A percentile compares a stretch with the other conserved stretches of the same genome.
Evolutionary conservation across 2,329 filamentous ascomycete species (phyloP).

Genomic region (Botrytis elliptica): DNA sequence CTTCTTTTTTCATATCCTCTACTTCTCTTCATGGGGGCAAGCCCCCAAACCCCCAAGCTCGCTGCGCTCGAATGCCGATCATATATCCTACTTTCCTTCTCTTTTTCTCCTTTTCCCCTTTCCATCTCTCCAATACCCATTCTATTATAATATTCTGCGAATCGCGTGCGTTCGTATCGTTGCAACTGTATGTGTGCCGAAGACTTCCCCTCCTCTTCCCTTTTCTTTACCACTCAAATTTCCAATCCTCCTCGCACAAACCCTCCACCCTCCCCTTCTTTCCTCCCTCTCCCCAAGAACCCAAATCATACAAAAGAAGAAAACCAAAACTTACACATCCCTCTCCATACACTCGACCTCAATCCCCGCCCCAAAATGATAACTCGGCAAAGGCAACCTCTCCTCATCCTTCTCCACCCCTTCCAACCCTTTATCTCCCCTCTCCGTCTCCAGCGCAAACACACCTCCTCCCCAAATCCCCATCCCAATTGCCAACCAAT

Average conservation of each 20-base stretch:
- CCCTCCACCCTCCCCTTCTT: not conserved
- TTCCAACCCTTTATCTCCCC: not conserved
- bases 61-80: not conserved
- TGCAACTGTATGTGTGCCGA: slow-evolving; percentile 70
- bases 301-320: not conserved
- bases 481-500: not conserved
- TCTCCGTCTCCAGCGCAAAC: not conserved
- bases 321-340: slow-evolving; percentile 60
- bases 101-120: not conserved
- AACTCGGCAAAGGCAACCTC: slow-evolving; percentile 51
- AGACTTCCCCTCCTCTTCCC: not conserved
- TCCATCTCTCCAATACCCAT: not conserved
- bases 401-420: slow-evolving; percentile 22
- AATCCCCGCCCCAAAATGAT: slow-evolving; percentile 66
- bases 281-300: not conserved
- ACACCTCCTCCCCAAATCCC: not conserved
- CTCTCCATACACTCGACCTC: slow-evolving; percentile 72
- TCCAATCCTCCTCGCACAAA: not conserved
- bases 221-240: not conserved
- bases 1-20: not conserved
- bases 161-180: slow-evolving; percentile 55
- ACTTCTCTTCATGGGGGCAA: not conserved
- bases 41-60: slow-evolving; percentile 11
- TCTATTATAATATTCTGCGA: not conserved
- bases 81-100: not conserved